phyloP scores from a whole-genome alignment of 306 rosid genomes.

The Gastrolobium bilobum region DNA sequence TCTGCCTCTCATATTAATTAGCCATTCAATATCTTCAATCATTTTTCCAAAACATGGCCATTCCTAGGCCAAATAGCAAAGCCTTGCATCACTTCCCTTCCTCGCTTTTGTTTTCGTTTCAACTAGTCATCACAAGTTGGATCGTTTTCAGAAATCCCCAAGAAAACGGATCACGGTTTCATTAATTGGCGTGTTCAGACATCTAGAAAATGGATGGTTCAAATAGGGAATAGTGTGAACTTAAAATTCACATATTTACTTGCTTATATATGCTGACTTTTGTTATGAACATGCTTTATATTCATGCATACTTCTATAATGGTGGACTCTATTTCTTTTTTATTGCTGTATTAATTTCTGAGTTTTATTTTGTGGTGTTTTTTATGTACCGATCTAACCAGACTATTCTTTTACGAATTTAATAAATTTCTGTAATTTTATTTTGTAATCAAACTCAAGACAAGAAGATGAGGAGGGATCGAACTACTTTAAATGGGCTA shows the following conservation, averaged over 20 bases:
- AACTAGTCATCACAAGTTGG: not conserved
- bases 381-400: not conserved
- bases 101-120: not conserved
- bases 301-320: not conserved
- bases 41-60: not conserved
- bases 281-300: not conserved
- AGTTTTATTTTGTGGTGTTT: not conserved
- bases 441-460: too few relatives aligned
- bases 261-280: slow-evolving; percentile 1
- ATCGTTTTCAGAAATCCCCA: slow-evolving; percentile 21
- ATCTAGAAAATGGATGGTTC: slow-evolving; percentile 7
- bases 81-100: slow-evolving; percentile 24
- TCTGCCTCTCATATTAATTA: slow-evolving; percentile 46
- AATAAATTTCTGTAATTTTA: not conserved
- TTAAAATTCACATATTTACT: not conserved
- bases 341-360: not conserved
- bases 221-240: not conserved
- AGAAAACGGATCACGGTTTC: slow-evolving; percentile 29
- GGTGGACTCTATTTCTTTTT: not conserved
- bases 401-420: not conserved
- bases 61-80: slow-evolving; percentile 22
- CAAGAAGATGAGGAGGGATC: too few relatives aligned
- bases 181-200: not conserved
- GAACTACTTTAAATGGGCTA: too few relatives aligned
- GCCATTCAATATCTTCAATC: slow-evolving; percentile 53